phyloP scores from a whole-genome alignment of 2,329 filamentous ascomycete genomes.

The Neofusicoccum sp. region DNA sequence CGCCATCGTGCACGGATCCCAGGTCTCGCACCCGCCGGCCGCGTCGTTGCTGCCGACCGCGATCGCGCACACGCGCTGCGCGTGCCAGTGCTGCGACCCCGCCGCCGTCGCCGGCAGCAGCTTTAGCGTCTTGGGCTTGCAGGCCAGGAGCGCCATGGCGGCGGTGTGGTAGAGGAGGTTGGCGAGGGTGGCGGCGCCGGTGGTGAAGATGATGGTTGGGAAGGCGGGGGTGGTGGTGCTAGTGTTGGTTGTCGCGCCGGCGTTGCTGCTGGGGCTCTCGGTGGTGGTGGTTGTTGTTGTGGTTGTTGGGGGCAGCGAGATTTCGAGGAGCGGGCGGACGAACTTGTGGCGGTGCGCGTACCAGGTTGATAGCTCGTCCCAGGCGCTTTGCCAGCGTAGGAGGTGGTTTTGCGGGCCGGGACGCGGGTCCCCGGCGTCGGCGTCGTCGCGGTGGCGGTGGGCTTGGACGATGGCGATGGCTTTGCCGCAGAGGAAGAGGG shows the following conservation, averaged over 20 bases:
- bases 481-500: neutral
- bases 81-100: conserved; percentile 50
- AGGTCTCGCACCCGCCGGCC: conserved; percentile 36
- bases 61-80: conserved; percentile 51
- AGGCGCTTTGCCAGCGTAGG: conserved; percentile 25
- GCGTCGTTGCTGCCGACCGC: conserved; percentile 45
- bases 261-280: conserved; percentile 16
- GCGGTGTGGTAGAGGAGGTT: conserved; percentile 60
- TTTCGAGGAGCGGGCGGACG: conserved; percentile 34
- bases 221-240: conserved; percentile 23
- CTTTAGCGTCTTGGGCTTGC: conserved; percentile 48
- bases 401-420: conserved; percentile 25
- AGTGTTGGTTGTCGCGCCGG: neutral
- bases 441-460: neutral
- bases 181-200: conserved; percentile 43
- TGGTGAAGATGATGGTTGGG: conserved; percentile 47
- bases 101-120: conserved; percentile 30
- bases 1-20: conserved; percentile 51
- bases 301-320: conserved; percentile 22
- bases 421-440: neutral
- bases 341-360: conserved; percentile 25
- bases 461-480: neutral
- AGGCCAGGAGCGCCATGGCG: conserved; percentile 52
- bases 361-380: conserved; percentile 24
- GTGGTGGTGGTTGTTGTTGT: neutral